These are phyloP conservation scores for Xylariales sp. DNA, from an alignment of 2,329 filamentous ascomycete species.

Conservation along the genomic window DNA sequence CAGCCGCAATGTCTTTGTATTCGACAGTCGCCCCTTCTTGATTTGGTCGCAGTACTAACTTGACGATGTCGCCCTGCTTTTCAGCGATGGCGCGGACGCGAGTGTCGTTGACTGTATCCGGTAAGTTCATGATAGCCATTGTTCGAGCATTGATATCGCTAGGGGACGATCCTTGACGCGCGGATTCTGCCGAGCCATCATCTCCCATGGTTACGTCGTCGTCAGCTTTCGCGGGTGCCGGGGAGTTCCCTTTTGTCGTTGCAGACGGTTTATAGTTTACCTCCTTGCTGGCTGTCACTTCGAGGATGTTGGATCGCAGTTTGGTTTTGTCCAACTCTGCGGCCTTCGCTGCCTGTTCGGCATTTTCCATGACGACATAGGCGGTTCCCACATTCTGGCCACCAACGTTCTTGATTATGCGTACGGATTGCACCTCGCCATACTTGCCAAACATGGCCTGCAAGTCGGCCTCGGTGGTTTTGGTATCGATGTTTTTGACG, in stretches of 20 bases:
- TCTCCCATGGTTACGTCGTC: constrained; percentile 35
- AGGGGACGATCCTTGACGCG: constrained; percentile 30
- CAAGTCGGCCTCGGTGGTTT: constrained; percentile 63
- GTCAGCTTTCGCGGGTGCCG: constrained; percentile 28
- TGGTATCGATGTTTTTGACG: constrained; percentile 63
- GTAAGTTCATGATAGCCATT: constrained; percentile 77
- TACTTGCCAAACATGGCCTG: constrained; percentile 68
- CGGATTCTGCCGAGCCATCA: constrained; percentile 10
- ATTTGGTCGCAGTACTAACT: constrained; percentile 74
- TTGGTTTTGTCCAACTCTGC: constrained; percentile 68
- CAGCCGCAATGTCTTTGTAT: constrained; percentile 64
- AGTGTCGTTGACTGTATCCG: constrained; percentile 88
- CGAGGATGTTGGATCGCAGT: constrained; percentile 62
- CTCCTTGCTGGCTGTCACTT: constrained; percentile 57
- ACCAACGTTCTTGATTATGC: constrained; percentile 63
- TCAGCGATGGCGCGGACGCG: constrained; percentile 72
- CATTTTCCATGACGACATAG: constrained; percentile 72
- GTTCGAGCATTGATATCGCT: constrained; percentile 61
- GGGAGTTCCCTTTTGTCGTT: constrained; percentile 31
- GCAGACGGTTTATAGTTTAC: constrained; percentile 53
- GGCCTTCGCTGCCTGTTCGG: constrained; percentile 63
- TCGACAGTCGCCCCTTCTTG: constrained; percentile 86
- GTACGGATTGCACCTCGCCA: constrained; percentile 68
- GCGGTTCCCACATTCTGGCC: constrained; percentile 73
- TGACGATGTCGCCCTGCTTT: constrained; percentile 65